A percentile compares a stretch with the other conserved stretches of the same genome.
Evolutionary conservation across 1,284 basidiomycete genomes (phyloP).

Genomic region (Mrakiaceae sp.): DNA sequence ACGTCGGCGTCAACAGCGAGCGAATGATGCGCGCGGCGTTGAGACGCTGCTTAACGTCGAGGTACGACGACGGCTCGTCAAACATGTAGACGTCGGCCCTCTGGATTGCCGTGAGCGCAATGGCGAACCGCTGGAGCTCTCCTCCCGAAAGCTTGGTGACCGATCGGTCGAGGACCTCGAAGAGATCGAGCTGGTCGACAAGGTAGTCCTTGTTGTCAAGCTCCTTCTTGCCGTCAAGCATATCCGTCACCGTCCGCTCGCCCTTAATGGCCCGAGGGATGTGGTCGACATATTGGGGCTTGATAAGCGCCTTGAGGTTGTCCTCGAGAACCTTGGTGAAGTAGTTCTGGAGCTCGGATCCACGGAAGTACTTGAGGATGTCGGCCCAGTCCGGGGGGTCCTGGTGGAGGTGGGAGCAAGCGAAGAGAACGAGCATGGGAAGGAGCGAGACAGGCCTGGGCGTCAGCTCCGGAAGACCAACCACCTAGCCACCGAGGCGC

Average conservation of each 20-base stretch:
- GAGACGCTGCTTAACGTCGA: constrained; percentile 88
- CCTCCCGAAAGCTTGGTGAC: constrained; percentile 79
- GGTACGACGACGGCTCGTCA: constrained; percentile 92
- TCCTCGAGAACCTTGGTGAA: constrained; percentile 98
- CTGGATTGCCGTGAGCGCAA: constrained; percentile 86
- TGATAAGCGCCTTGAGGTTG: constrained; percentile 92
- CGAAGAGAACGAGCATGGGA: constrained; percentile 1
- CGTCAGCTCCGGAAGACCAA: neutral
- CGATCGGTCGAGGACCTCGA: constrained; percentile 70
- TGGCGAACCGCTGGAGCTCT: constrained; percentile 91
- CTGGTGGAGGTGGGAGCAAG: constrained; percentile 33
- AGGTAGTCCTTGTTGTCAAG: constrained; percentile 70
- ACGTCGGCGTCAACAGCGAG: constrained; percentile 59
- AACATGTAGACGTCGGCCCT: constrained; percentile 95
- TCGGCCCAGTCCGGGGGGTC: constrained; percentile 97
- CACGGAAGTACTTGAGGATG: constrained; percentile 92
- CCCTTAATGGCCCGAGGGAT: constrained; percentile 93
- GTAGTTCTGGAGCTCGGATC: constrained; percentile 94
- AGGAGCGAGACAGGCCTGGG: neutral
- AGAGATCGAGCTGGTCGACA: constrained; percentile 72
- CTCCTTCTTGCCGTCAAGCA: constrained; percentile 73
- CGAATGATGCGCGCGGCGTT: constrained; percentile 95
- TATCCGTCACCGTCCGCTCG: constrained; percentile 66
- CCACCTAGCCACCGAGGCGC: neutral
- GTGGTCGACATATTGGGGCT: constrained; percentile 97